Evolutionary conservation across 2,329 filamentous ascomycete species (phyloP).

Genomic region (Penicillium freii): DNA sequence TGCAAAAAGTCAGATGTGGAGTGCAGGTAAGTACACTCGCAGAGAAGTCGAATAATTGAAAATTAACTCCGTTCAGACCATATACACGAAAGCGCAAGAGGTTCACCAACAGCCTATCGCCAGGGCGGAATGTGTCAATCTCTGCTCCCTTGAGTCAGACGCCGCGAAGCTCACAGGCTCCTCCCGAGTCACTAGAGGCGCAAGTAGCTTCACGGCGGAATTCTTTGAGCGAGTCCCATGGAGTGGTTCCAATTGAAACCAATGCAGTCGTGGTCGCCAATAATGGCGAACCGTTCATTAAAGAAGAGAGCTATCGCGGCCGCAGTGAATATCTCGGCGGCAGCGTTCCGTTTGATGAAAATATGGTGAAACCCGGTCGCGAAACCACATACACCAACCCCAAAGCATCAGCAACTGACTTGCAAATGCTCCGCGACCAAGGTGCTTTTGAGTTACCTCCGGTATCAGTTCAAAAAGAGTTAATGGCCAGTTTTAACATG

Average conservation of each 20-base stretch:
- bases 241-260: neutral
- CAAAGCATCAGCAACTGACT: constrained; percentile 21
- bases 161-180: constrained; percentile 24
- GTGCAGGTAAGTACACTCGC: constrained; percentile 22
- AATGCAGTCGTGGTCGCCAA: neutral
- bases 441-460: constrained; percentile 27
- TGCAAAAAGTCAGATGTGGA: constrained; percentile 25
- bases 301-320: constrained; percentile 30
- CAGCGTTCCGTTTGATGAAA: constrained; percentile 29
- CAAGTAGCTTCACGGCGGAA: constrained; percentile 3
- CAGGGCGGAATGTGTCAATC: constrained; percentile 10
- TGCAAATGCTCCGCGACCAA: constrained; percentile 27
- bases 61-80: constrained; percentile 16
- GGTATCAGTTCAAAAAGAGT: constrained; percentile 31
- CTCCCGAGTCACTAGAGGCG: constrained; percentile 11
- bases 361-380: constrained; percentile 29
- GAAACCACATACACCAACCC: constrained; percentile 24
- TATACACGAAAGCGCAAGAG: constrained; percentile 33
- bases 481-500: constrained; percentile 43
- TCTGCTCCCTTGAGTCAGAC: constrained; percentile 21
- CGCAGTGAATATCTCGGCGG: constrained; percentile 27
- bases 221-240: constrained; percentile 7
- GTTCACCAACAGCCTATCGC: constrained; percentile 39
- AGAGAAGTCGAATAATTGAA: neutral
- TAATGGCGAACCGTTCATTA: constrained; percentile 22